Base-by-base conservation (phyloP, 2,329 filamentous ascomycete species). In the Chaetomiaceae sp. region DNA sequence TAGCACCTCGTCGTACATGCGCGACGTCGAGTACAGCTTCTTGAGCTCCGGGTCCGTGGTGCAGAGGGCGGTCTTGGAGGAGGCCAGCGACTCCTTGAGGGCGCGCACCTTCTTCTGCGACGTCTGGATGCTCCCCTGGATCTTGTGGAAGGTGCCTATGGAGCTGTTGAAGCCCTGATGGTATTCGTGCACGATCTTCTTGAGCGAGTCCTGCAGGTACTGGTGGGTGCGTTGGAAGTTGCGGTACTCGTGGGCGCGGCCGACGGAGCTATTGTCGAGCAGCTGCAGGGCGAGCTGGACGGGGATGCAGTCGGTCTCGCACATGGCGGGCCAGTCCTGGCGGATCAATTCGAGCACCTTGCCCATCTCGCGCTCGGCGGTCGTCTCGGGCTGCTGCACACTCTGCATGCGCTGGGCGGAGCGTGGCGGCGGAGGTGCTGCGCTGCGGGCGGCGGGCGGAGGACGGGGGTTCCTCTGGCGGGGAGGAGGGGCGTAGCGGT, bases 141-240 rank as follows among this genome's bases (percentile, higher is more conserved):
- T 99, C 70, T 95, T 96, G 74, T 99, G 95, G 65, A 97, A 99
- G 17, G 92, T 97, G 68, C 92, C 93, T 57, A 99, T 97, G 44
- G 92, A 96, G 68, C 89, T 96, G 71, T 97, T 99, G 78, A 99
- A 99, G 41, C 93, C 95, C 68, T 99, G 93, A 65, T 99, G 92
- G 65, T 99, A 92, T 71, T 99, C 92, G 68, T 99, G 96, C 21
- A 99, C 93, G 61, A 99, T 96, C 30, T 85, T 83, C 69, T 96
- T 96, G 51, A 99, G 76, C 9, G 92, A 91, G 61, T 86, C 86
- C 66, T 99, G 91, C n/a, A 99, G 80, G 65, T 93, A 89, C 58
- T 83, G 77, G 67, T 96, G 89, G 41, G 89, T 90, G 58, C 86
- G 76, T 64, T 87, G 79, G 66, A 99, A 99, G 59, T 89, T 85